A percentile compares a stretch with the other conserved stretches of the same genome.
Conservation (phyloP, 768 basidiomycete genomes). For the Leucosporidium yakuticum region DNA sequence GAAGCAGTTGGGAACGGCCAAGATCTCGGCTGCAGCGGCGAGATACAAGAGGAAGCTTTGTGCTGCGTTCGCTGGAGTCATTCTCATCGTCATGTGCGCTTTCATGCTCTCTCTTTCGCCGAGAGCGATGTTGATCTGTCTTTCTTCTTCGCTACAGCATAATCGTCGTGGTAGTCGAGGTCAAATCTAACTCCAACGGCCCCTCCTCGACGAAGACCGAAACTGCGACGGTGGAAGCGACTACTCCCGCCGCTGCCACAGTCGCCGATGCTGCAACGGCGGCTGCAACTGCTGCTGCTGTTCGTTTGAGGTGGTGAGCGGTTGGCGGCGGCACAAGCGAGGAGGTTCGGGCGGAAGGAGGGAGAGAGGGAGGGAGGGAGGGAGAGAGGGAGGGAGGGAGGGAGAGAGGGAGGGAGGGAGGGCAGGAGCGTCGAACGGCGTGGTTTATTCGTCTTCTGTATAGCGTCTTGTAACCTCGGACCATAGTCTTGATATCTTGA, state of each 20-base stretch:
- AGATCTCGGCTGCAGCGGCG: background rate
- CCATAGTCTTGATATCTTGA: no score
- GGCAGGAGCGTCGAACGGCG: no score
- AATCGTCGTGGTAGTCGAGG: background rate
- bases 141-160: background rate
- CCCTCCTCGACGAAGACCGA: background rate
- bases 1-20: background rate
- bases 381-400: no score
- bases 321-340: no score
- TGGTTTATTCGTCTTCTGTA: no score
- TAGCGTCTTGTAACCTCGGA: no score
- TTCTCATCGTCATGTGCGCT: background rate
- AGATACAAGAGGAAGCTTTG: background rate
- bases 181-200: background rate
- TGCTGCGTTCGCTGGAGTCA: background rate
- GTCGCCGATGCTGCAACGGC: no score
- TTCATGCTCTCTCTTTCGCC: background rate
- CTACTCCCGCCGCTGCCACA: background rate
- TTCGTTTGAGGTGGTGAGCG: no score
- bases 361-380: no score
- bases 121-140: background rate
- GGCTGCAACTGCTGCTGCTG: no score
- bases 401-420: no score
- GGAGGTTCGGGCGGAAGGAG: no score
- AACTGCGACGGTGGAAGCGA: background rate